Percentiles rank a stretch among this genome's conserved stretches.
phyloP scores from a whole-genome alignment of 257 asterid genomes.

The Fraxinus americana region DNA sequence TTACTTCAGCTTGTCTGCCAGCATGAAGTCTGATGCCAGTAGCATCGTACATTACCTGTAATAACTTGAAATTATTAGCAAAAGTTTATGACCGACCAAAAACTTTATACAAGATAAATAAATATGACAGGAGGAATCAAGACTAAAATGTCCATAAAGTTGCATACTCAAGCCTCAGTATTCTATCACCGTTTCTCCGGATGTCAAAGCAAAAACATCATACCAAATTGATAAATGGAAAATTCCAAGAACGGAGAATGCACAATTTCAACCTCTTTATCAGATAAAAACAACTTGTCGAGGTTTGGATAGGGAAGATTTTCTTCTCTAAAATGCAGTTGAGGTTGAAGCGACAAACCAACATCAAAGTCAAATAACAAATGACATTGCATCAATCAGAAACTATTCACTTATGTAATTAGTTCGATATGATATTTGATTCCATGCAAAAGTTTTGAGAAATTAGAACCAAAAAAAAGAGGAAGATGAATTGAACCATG shows the following conservation, averaged over 20 bases:
- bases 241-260: background rate
- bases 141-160: background rate
- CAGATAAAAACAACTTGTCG: background rate
- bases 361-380: background rate
- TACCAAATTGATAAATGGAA: background rate
- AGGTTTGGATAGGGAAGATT: background rate
- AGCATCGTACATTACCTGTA: constrained; percentile 98
- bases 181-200: background rate
- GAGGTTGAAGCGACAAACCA: background rate
- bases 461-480: background rate
- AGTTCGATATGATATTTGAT: background rate
- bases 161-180: background rate
- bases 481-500: background rate
- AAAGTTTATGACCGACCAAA: background rate
- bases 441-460: background rate
- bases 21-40: constrained; percentile 96
- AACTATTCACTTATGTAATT: background rate
- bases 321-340: background rate
- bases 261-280: background rate
- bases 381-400: background rate
- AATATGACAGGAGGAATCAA: constrained; percentile 1
- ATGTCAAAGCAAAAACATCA: background rate
- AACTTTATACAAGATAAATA: constrained; percentile 9
- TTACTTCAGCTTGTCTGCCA: constrained; percentile 98
- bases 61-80: constrained; percentile 32